These are phyloP conservation scores for Tulasnella sp. DNA, from an alignment of 768 basidiomycete species.

Conservation along the genomic window DNA sequence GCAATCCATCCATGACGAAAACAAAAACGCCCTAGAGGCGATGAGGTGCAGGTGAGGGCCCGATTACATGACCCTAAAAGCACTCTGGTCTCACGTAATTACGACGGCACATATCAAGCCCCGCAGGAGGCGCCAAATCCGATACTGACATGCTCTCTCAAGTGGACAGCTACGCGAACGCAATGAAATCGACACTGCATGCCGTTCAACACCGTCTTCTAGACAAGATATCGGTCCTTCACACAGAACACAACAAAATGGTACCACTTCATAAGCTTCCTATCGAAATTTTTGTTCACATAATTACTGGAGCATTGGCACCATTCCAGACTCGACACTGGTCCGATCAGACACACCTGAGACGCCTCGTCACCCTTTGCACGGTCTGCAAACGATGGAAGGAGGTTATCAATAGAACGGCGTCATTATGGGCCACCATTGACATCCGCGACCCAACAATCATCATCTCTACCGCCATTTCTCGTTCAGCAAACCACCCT, in stretches of 20 bases:
- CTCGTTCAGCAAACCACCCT: too few species aligned
- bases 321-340: not conserved
- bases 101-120: not conserved
- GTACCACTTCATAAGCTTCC: not conserved
- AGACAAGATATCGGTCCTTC: not conserved
- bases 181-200: not conserved
- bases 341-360: too few species aligned
- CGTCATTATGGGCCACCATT: too few species aligned
- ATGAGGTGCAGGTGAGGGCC: not conserved
- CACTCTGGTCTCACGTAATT: not conserved
- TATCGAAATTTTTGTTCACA: not conserved
- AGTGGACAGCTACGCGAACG: not conserved
- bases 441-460: too few species aligned
- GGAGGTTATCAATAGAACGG: too few species aligned
- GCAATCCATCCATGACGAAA: not conserved
- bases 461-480: too few species aligned
- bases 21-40: not conserved
- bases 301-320: not conserved
- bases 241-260: not conserved
- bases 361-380: too few species aligned
- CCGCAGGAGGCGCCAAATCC: not conserved
- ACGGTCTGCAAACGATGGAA: too few species aligned
- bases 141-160: not conserved
- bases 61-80: not conserved
- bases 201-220: not conserved